Base-by-base conservation (phyloP, 83 land plant genomes). In the Isoetes engelmannii region DNA sequence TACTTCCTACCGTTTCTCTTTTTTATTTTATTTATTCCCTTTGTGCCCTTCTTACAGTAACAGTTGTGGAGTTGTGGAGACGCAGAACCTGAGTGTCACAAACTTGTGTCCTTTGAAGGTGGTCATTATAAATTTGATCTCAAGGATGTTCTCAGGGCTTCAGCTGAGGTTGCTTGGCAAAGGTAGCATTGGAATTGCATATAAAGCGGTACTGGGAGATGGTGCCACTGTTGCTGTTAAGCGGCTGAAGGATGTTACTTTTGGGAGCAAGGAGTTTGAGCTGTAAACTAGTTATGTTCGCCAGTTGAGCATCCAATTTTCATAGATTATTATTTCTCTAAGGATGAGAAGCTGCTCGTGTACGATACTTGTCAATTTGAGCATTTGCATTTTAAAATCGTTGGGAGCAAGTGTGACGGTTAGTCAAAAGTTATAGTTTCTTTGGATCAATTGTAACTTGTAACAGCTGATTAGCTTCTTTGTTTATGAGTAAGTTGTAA, bases 201-300 rank as follows among this genome's bases (percentile, higher is more conserved):
- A 67, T 28, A 67, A 67, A 37, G 69, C 69, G 48, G 62, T 49
- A 2, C 18, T 82, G 8, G 86, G 80, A 64, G 72, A 74, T 0
- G 82, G 90, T 10, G 17, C 42, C 7, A 57, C 65, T 49, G 20
- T 67, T 4, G 69, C 62, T 10, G 69, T 67, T n/a, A 67, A 67
- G 9, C 7, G 69, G 61, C 69, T 67, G 17, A 67, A 49, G 4
- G 48, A 15, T 47, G 67, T 64, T 7, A 44, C 67, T 47, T 1
- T 47, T 12, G 42, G 42, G n/a, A 7, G 15, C 15, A 37, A 21
- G 12, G 49, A 37, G 67, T 64, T 64, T 44, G 67, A 64, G 67
- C 67, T 41, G 49, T 1, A 64, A 9, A 64, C 45, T n/a, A 44
- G 45, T 9, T 6, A 0, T 47, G 45, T 64, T 41, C 54, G 67